These are phyloP conservation scores for Narthecium ossifragum DNA, from an alignment of 106 monocot species.

Conservation along the genomic window DNA sequence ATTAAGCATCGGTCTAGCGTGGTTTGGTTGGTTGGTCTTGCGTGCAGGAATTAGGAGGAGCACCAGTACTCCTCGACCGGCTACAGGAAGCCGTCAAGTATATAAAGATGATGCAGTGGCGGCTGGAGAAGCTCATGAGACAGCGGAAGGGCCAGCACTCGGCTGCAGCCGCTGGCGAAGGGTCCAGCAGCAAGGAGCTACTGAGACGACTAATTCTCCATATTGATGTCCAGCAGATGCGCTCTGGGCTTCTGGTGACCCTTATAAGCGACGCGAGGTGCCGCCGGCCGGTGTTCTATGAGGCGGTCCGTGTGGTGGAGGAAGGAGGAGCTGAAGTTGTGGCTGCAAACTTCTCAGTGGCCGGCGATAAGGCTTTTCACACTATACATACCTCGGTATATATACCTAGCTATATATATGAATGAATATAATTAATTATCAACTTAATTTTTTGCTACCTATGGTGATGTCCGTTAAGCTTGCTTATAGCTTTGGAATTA, in stretches of 20 bases:
- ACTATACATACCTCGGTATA: slow-evolving; percentile 26
- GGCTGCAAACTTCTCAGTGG: slow-evolving; percentile 18
- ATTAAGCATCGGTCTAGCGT: not conserved
- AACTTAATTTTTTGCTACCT: not conserved
- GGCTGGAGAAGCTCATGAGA: slow-evolving; percentile 23
- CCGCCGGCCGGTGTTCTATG: slow-evolving; percentile 11
- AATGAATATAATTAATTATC: not conserved
- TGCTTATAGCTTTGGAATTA: not conserved
- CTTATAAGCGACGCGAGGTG: slow-evolving; percentile 7
- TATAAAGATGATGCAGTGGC: slow-evolving; percentile 20
- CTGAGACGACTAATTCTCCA: not conserved
- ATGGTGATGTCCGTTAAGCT: not conserved
- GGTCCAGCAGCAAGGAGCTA: too few species aligned
- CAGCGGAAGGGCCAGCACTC: not conserved
- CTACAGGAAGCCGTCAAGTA: slow-evolving; percentile 26
- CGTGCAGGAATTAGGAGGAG: too few species aligned
- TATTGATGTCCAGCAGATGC: slow-evolving; percentile 22
- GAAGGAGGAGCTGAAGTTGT: slow-evolving; percentile 27
- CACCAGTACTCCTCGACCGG: slow-evolving; percentile 1
- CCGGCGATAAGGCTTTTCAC: slow-evolving; percentile 17
- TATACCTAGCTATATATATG: not conserved
- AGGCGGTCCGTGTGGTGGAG: slow-evolving; percentile 15
- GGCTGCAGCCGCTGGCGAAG: not conserved
- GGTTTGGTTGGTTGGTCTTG: not conserved
- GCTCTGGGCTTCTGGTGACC: slow-evolving; percentile 12